Conservation (phyloP, 305 asterid genomes). For the Fraxinus platypoda region DNA sequence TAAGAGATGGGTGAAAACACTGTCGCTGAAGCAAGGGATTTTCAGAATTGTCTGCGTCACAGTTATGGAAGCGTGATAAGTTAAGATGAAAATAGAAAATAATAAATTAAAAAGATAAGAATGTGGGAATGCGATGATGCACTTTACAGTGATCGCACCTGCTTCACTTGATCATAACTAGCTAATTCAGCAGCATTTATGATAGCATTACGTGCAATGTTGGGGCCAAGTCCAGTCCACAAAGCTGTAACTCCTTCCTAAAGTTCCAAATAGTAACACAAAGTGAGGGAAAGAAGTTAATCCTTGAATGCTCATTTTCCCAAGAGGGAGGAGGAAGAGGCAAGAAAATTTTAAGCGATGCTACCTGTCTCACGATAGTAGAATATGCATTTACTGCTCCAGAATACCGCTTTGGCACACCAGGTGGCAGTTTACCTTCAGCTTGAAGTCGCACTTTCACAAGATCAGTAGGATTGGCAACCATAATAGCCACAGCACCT, state of each 20-base stretch:
- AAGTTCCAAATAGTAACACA: neutral
- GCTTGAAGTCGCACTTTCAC: constrained; percentile 56
- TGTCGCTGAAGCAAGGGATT: constrained; percentile 52
- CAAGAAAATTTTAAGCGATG: neutral
- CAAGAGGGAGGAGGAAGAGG: neutral
- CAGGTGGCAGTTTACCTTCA: constrained; percentile 40
- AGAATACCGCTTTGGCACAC: constrained; percentile 36
- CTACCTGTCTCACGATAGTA: constrained; percentile 41
- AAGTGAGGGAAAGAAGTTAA: neutral
- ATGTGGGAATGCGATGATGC: neutral
- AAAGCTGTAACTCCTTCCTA: constrained; percentile 46
- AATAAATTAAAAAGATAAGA: neutral
- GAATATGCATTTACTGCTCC: constrained; percentile 49
- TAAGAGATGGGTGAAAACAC: constrained; percentile 42
- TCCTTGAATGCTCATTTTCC: neutral
- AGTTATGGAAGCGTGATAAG: neutral
- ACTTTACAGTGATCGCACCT: constrained; percentile 21
- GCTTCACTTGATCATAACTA: constrained; percentile 53
- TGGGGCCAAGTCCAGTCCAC: constrained; percentile 57
- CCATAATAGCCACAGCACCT: constrained; percentile 45
- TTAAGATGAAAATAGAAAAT: neutral
- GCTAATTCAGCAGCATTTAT: constrained; percentile 54
- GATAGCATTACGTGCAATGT: constrained; percentile 50
- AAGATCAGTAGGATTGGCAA: constrained; percentile 58
- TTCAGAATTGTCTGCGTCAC: constrained; percentile 38